These are phyloP conservation scores for Saccharomycopsis hybrid DNA, from an alignment of 1,139 yeast genomes.

Conservation along the genomic window DNA sequence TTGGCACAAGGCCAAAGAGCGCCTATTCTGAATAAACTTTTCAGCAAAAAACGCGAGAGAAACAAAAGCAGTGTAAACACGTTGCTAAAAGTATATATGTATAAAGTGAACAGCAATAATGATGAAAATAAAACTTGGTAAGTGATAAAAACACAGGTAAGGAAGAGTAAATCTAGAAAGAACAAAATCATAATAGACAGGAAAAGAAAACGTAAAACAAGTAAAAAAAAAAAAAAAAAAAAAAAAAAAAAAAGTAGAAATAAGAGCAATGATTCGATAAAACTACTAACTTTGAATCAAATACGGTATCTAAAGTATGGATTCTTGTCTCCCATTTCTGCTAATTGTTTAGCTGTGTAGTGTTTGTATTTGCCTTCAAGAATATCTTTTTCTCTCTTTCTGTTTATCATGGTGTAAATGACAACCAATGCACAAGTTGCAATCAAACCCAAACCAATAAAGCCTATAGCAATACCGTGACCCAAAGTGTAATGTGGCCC, in stretches of 20 bases:
- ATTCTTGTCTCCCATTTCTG: slow-evolving; percentile 27
- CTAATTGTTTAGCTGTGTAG: slow-evolving; percentile 22
- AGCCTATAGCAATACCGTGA: slow-evolving; percentile 24
- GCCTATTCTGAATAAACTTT: no score
- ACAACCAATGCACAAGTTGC: slow-evolving; percentile 16
- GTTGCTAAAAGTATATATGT: no score
- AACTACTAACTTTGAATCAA: not conserved
- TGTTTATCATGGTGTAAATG: slow-evolving; percentile 22
- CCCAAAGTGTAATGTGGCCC: slow-evolving; percentile 25
- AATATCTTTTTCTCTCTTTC: slow-evolving; percentile 20
- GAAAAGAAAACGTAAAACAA: no score
- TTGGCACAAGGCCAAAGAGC: no score
- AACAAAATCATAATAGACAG: no score
- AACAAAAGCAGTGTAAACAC: no score
- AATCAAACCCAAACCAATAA: slow-evolving; percentile 23
- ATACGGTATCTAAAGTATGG: slow-evolving; percentile 23
- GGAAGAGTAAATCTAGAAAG: no score
- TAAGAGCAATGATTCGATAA: not conserved
- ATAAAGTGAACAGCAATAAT: no score
- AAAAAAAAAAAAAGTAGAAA: not conserved
- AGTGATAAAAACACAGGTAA: no score
- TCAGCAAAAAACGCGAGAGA: no score
- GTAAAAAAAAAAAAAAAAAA: not conserved
- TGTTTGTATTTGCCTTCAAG: slow-evolving; percentile 23
- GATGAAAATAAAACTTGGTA: no score